Base-by-base conservation (phyloP, 1,284 basidiomycete genomes). In the Salmacisia buchloeana region DNA sequence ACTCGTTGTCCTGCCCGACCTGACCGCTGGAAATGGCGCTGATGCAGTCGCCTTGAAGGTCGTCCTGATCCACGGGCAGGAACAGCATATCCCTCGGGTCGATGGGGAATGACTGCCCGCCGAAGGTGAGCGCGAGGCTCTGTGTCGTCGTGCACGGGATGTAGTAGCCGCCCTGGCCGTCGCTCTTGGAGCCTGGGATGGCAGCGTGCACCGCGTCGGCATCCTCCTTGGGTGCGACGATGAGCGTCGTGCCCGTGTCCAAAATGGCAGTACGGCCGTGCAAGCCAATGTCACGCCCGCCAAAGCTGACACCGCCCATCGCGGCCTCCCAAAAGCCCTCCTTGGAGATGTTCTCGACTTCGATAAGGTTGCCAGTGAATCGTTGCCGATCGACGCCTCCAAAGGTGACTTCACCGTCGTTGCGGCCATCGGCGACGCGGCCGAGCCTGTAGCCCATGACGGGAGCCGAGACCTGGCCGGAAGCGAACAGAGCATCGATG, bases 391-490 rank as follows among this genome's bases (percentile, higher is more conserved):
- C 89, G 52, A 91, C 84, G 9, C 85, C 89, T 56, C 90, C 90
- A 73, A 92, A 90, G 2, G 90, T 91, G 9, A 79, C 84, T 80
- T 89, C 84, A 61, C 91, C 90, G 72, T 91, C 88, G 76, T 91
- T 89, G 75, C 84, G 82, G 68, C 85, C 83, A 49, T 77, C 77
- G 10, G 86, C 83, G 39, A 88, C 81, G 63, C 91, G 87, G 2
- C 89, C 85, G 62, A 94, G 86, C 80, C 89, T 90, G 84, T 86
- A 92, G 13, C 89, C 90, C 23, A 88, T 86, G 75, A 93, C 88
- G 3, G 89, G 85, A 6, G 85, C 83, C 36, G 82, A 71, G 65
- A 93, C 87, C 57, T 86, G 81, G 39, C 86, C 87, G 2, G 82
- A 81, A 33, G 82, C 69, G 7, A 86, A 86, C 46, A 94, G 83